Evolutionary conservation across 1,139 yeast species (phyloP).

Genomic region (Lodderomyces orthopsilosis): DNA sequence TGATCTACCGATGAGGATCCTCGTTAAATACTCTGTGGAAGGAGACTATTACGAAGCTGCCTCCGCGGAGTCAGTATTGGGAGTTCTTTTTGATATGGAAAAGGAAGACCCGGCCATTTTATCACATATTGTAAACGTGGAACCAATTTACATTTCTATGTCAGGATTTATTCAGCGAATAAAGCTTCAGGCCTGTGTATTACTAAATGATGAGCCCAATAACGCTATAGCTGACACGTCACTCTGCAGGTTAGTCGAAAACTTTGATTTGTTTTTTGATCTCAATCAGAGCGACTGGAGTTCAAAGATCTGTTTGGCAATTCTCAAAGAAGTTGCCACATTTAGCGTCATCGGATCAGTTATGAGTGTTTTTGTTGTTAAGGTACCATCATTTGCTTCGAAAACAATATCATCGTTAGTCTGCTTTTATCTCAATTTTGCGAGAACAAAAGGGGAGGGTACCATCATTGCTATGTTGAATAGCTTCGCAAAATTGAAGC

Average conservation of each 20-base stretch:
- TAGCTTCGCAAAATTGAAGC: slow-evolving; percentile 10
- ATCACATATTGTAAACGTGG: slow-evolving; percentile 18
- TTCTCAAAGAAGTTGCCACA: slow-evolving; percentile 31
- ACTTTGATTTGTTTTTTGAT: slow-evolving; percentile 10
- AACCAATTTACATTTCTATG: not conserved
- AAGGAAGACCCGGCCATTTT: slow-evolving; percentile 16
- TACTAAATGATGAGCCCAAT: slow-evolving; percentile 25
- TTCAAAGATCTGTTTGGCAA: slow-evolving; percentile 28
- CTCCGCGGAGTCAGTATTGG: slow-evolving; percentile 38
- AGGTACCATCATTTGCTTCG: slow-evolving; percentile 22
- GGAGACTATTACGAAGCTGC: slow-evolving; percentile 15
- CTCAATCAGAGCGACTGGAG: slow-evolving; percentile 25
- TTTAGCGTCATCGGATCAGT: slow-evolving; percentile 23
- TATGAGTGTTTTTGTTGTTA: slow-evolving; percentile 23
- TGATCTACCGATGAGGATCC: slow-evolving; percentile 15
- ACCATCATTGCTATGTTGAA: slow-evolving; percentile 14
- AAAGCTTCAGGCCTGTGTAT: slow-evolving; percentile 31
- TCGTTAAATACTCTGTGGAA: slow-evolving; percentile 11
- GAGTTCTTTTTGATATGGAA: slow-evolving; percentile 31
- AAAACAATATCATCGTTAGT: slow-evolving; percentile 24
- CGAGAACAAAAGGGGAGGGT: slow-evolving; percentile 15
- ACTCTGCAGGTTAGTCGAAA: slow-evolving; percentile 4
- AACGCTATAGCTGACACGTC: slow-evolving; percentile 15
- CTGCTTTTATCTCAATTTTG: slow-evolving; percentile 20
- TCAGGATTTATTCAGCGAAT: slow-evolving; percentile 15